Conservation (phyloP, 1,284 basidiomycete genomes). For the Malassezia globosa region DNA sequence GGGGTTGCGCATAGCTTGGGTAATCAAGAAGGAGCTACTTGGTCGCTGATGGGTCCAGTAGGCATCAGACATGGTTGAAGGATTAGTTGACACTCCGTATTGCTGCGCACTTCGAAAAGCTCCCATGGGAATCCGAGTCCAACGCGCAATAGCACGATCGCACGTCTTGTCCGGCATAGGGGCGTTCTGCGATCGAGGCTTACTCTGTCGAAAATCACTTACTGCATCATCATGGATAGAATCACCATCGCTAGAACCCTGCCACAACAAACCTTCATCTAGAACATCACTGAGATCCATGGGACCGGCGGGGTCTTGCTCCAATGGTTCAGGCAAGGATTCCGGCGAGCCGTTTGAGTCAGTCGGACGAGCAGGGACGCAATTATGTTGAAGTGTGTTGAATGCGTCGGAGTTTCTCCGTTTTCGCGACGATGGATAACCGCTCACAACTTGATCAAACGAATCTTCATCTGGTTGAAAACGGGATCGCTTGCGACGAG, state of each 20-base stretch:
- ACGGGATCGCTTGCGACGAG: constrained; percentile 28
- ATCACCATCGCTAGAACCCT: constrained; percentile 18
- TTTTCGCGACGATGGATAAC: not conserved
- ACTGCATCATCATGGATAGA: constrained; percentile 12
- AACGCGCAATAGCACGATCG: constrained; percentile 31
- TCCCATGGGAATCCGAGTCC: constrained; percentile 43
- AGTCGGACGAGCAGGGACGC: not conserved
- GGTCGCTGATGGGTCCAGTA: constrained; percentile 20
- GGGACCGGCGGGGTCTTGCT: constrained; percentile 15
- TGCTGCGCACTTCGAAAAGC: constrained; percentile 40
- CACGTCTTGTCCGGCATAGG: too few relatives aligned
- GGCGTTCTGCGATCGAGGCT: constrained; percentile 11
- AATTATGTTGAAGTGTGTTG: not conserved
- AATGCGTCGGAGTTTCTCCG: constrained; percentile 17
- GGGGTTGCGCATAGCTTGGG: constrained; percentile 7
- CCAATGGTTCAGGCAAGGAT: constrained; percentile 26
- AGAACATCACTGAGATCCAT: constrained; percentile 45
- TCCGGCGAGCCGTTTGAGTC: constrained; percentile 1
- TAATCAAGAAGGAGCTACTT: constrained; percentile 31
- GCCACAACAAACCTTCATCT: constrained; percentile 35
- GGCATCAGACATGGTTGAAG: constrained; percentile 7
- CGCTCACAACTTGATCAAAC: constrained; percentile 10
- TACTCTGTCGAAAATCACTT: not conserved
- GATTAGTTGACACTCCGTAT: constrained; percentile 10
- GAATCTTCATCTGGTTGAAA: constrained; percentile 20